phyloP scores from a whole-genome alignment of 2,329 filamentous ascomycete genomes.

The Cadophora gregata region DNA sequence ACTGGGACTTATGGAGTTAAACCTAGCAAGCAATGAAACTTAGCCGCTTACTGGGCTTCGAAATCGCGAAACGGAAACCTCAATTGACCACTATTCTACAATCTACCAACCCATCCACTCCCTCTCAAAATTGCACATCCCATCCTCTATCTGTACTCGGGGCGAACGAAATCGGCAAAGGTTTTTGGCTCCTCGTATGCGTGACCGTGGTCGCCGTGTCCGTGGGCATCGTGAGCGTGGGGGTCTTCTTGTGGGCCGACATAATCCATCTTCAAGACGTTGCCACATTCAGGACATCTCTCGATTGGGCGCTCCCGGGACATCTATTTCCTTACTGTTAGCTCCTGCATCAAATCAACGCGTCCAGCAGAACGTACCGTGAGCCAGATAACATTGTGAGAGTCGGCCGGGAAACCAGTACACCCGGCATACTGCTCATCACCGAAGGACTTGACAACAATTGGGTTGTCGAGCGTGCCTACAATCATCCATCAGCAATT shows the following conservation, averaged over 20 bases:
- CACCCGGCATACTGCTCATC: slow-evolving; percentile 97
- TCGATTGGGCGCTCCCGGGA: slow-evolving; percentile 88
- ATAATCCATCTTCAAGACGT: slow-evolving; percentile 98
- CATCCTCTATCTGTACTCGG: slow-evolving; percentile 79
- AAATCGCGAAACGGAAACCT: slow-evolving; percentile 19
- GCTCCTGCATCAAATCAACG: not conserved
- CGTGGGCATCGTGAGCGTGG: slow-evolving; percentile 55
- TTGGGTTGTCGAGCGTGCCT: slow-evolving; percentile 91
- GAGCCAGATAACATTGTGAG: slow-evolving; percentile 89
- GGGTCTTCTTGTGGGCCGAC: slow-evolving; percentile 76
- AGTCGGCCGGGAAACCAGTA: slow-evolving; percentile 92
- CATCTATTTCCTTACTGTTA: slow-evolving; percentile 59
- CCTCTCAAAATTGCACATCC: slow-evolving; percentile 6
- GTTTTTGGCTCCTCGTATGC: slow-evolving; percentile 88
- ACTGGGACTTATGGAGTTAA: not conserved
- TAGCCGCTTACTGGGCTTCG: not conserved
- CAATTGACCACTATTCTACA: slow-evolving; percentile 33
- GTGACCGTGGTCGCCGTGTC: slow-evolving; percentile 60
- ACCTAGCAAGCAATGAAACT: not conserved
- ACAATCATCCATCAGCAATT: slow-evolving; percentile 29
- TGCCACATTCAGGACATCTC: slow-evolving; percentile 96
- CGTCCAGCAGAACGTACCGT: slow-evolving; percentile 62
- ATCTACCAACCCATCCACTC: slow-evolving; percentile 8
- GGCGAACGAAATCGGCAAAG: slow-evolving; percentile 94
- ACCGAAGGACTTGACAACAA: slow-evolving; percentile 87